phyloP scores from a whole-genome alignment of 345 rosid genomes.

The Kandelia obovata region DNA sequence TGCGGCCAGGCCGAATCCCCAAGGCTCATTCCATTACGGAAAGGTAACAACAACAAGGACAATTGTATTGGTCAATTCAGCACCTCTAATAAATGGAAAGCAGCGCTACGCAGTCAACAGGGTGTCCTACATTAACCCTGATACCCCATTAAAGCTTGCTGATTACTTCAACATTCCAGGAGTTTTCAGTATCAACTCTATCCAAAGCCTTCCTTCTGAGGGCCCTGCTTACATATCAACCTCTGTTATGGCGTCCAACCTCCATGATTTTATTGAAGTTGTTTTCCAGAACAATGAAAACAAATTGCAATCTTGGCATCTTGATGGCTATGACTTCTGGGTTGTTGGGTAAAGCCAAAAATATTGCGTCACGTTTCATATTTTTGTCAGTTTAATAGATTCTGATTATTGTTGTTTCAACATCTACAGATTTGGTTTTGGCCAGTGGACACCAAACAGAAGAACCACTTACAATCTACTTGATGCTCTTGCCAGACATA shows the following conservation, averaged over 20 bases:
- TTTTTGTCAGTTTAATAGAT: background rate
- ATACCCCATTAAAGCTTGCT: slow-evolving; percentile 86
- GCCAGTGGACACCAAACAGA: slow-evolving; percentile 59
- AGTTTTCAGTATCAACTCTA: slow-evolving; percentile 49
- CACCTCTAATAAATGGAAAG: slow-evolving; percentile 74
- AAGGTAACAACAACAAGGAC: slow-evolving; percentile 47
- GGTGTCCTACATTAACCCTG: slow-evolving; percentile 61
- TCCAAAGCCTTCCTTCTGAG: slow-evolving; percentile 51
- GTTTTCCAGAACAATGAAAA: slow-evolving; percentile 75
- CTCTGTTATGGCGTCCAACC: slow-evolving; percentile 54
- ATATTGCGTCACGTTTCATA: background rate
- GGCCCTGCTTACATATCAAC: slow-evolving; percentile 53
- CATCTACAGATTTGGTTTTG: slow-evolving; percentile 58
- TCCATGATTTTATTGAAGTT: slow-evolving; percentile 66
- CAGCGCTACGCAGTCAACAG: slow-evolving; percentile 74
- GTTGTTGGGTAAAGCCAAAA: slow-evolving; percentile 67
- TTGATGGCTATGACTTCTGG: slow-evolving; percentile 95
- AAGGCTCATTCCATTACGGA: slow-evolving; percentile 91
- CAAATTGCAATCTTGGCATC: slow-evolving; percentile 83
- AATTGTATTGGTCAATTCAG: slow-evolving; percentile 63
- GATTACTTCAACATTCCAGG: slow-evolving; percentile 69
- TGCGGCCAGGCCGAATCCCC: slow-evolving; percentile 96
- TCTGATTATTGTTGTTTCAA: slow-evolving; percentile 12
- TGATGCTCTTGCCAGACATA: slow-evolving; percentile 74
- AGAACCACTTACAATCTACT: slow-evolving; percentile 60